Conservation (phyloP, 345 rosid genomes). For the Arabis hirsuta region DNA sequence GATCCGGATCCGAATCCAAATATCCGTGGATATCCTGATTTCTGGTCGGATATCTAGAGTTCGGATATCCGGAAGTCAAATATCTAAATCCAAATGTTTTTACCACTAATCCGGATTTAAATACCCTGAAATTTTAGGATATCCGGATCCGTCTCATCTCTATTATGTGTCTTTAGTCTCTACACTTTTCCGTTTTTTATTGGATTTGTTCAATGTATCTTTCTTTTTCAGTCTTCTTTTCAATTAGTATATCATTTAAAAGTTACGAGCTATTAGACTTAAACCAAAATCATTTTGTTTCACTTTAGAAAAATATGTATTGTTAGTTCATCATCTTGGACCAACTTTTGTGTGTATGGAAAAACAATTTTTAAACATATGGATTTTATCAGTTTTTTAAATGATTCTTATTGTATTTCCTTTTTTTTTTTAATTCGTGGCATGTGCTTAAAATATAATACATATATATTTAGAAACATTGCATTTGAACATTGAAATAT, state of each 20-base stretch:
- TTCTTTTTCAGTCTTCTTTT: background rate
- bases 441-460: background rate
- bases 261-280: slow-evolving; percentile 4
- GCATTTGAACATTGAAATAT: slow-evolving; percentile 21
- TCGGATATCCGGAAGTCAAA: too few species aligned
- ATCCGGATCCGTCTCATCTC: too few species aligned
- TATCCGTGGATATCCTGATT: too few species aligned
- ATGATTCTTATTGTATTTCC: too few species aligned
- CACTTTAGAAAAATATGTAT: background rate
- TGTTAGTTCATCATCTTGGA: slow-evolving; percentile 18
- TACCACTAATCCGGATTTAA: too few species aligned
- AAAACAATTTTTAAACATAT: background rate
- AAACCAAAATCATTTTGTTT: slow-evolving; percentile 1
- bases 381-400: background rate
- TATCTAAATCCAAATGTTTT: too few species aligned
- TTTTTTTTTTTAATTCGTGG: background rate
- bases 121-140: too few species aligned
- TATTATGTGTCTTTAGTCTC: too few species aligned
- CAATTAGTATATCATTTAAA: background rate
- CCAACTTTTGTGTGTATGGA: background rate
- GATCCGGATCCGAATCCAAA: too few species aligned
- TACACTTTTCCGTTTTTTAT: slow-evolving; percentile 25
- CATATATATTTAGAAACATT: slow-evolving; percentile 21
- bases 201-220: slow-evolving; percentile 41
- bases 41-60: too few species aligned